Evolutionary conservation across 495 filamentous ascomycete species (phyloP).

Genomic region (Daldinia concentrica): DNA sequence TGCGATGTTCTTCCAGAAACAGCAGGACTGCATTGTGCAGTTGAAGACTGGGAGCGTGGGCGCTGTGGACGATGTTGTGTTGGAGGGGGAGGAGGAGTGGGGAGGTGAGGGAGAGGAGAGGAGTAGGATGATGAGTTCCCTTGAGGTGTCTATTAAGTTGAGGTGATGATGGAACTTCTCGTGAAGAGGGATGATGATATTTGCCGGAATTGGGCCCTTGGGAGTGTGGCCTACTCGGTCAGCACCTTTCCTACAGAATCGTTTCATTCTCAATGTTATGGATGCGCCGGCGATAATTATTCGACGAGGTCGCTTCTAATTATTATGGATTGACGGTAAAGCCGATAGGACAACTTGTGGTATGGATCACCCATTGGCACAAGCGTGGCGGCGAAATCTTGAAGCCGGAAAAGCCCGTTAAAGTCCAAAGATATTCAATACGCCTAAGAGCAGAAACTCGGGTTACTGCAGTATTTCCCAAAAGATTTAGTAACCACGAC

Average conservation of each 20-base stretch:
- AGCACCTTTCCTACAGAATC: background rate
- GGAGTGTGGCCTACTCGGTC: background rate
- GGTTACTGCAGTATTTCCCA: no score
- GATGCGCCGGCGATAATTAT: no score
- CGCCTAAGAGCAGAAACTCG: no score
- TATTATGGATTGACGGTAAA: no score
- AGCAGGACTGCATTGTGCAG: slow-evolving; percentile 64
- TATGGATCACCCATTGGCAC: no score
- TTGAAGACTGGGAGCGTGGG: slow-evolving; percentile 71
- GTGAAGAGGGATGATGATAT: background rate
- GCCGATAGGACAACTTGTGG: no score
- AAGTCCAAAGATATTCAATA: no score
- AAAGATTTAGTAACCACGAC: no score
- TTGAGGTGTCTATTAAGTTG: slow-evolving; percentile 71
- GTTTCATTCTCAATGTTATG: background rate
- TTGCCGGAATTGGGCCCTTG: background rate
- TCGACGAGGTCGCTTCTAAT: no score
- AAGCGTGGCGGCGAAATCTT: no score
- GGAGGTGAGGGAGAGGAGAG: slow-evolving; percentile 61
- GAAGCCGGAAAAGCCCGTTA: no score
- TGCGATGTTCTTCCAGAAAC: slow-evolving; percentile 69
- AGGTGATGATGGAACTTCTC: slow-evolving; percentile 50
- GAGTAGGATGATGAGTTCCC: slow-evolving; percentile 70
- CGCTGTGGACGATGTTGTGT: slow-evolving; percentile 75
- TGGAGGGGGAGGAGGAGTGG: slow-evolving; percentile 55